Evolutionary conservation across 2,329 filamentous ascomycete species (phyloP).

Genomic region (Dryadomyces sulphureus): DNA sequence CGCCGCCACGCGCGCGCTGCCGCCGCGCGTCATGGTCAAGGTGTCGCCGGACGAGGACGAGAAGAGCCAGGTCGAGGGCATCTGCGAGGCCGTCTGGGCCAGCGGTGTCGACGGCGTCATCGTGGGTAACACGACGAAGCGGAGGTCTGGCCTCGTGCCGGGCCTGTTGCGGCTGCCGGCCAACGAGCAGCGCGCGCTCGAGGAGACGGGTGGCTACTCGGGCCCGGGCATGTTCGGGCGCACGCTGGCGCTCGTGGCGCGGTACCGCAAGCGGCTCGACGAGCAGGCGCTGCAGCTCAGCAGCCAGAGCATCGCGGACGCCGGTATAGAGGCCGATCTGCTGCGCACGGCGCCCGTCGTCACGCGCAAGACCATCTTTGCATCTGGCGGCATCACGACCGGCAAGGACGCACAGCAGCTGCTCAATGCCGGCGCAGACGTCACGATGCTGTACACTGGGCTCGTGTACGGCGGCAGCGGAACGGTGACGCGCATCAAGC

Average conservation of each 20-base stretch:
- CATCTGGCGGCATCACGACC: constrained; percentile 82
- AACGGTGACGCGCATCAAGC: constrained; percentile 50
- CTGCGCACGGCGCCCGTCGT: no score
- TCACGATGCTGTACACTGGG: constrained; percentile 83
- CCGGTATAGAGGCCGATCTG: constrained; percentile 14
- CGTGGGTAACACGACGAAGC: constrained; percentile 92
- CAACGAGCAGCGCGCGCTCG: constrained; percentile 52
- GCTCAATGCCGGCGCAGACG: constrained; percentile 75
- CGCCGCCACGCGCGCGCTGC: constrained; percentile 39
- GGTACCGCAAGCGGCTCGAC: constrained; percentile 60
- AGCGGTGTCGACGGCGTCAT: constrained; percentile 91
- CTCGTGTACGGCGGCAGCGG: constrained; percentile 50
- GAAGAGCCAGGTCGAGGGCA: constrained; percentile 69
- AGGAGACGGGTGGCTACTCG: constrained; percentile 77
- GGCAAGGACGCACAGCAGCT: constrained; percentile 71
- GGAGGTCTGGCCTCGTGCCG: constrained; percentile 56
- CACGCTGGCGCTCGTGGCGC: constrained; percentile 62
- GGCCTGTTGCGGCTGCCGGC: constrained; percentile 47
- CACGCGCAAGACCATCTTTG: constrained; percentile 65
- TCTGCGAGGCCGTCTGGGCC: constrained; percentile 68
- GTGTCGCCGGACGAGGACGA: constrained; percentile 91
- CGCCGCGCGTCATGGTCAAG: constrained; percentile 89
- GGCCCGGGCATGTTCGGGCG: constrained; percentile 78
- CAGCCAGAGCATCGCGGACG: constrained; percentile 11
- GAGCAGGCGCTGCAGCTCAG: constrained; percentile 17